These are phyloP conservation scores for Glycyrrhiza uralensis DNA, from an alignment of 306 rosid species.

Conservation along the genomic window DNA sequence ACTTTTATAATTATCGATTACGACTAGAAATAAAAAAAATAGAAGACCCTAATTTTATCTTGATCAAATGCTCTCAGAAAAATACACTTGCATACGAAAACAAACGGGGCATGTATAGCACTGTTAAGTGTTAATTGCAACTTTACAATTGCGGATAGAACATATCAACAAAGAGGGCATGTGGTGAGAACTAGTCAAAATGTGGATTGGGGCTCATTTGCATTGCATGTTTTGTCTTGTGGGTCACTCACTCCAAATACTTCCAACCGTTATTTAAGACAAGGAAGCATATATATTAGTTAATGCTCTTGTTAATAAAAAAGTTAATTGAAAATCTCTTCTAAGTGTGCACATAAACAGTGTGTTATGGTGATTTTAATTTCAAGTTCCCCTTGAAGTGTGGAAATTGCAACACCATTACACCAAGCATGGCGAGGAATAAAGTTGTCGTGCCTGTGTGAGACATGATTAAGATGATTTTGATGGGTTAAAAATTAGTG, in stretches of 20 bases:
- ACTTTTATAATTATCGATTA: too few species aligned
- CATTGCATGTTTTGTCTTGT: slow-evolving; percentile 33
- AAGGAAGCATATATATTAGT: slow-evolving; percentile 17
- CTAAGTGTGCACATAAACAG: slow-evolving; percentile 32
- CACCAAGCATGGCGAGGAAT: slow-evolving; percentile 19
- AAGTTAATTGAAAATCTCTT: slow-evolving; percentile 10
- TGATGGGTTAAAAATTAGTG: slow-evolving; percentile 28
- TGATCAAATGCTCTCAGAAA: too few species aligned
- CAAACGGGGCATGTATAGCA: too few species aligned
- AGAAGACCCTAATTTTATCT: too few species aligned
- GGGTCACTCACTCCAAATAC: slow-evolving; percentile 21
- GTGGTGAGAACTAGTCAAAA: slow-evolving; percentile 5
- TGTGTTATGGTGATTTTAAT: not conserved
- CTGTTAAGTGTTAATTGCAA: too few species aligned
- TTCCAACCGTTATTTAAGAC: slow-evolving; percentile 14
- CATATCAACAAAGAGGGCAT: not conserved
- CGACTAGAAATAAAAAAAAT: too few species aligned
- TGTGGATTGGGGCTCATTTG: slow-evolving; percentile 20
- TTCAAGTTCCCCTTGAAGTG: not conserved
- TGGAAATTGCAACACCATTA: not conserved
- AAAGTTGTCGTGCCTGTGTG: slow-evolving; percentile 32
- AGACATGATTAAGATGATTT: slow-evolving; percentile 32
- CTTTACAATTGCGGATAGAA: too few species aligned
- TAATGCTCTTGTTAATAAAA: not conserved
- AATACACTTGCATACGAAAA: too few species aligned